A percentile compares a stretch with the other conserved stretches of the same genome.
Conservation (phyloP, 148 eudicot genomes). For the Limonium bicolor region DNA sequence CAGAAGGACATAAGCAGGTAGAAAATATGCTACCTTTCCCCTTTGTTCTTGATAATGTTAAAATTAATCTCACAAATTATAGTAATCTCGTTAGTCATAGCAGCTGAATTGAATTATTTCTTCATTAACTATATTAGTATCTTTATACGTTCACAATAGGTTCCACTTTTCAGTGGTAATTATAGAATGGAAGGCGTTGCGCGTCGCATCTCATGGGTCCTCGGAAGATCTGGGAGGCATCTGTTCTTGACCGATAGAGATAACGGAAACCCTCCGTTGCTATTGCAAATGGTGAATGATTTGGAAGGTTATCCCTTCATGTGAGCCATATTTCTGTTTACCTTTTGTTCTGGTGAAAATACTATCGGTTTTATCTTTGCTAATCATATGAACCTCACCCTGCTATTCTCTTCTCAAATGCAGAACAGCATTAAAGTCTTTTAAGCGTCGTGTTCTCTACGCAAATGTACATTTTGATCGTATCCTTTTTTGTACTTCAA, state of each 20-base stretch:
- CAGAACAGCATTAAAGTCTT: slow-evolving; percentile 80
- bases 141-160: slow-evolving; percentile 42
- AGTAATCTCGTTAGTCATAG: not conserved
- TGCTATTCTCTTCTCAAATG: not conserved
- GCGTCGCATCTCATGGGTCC: slow-evolving; percentile 38
- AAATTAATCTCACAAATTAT: slow-evolving; percentile 1
- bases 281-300: slow-evolving; percentile 63
- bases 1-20: slow-evolving; percentile 87
- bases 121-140: no score
- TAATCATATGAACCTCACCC: no score
- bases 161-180: slow-evolving; percentile 68
- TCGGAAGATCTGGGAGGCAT: slow-evolving; percentile 74
- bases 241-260: slow-evolving; percentile 54
- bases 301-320: slow-evolving; percentile 57
- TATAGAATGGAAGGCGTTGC: slow-evolving; percentile 48
- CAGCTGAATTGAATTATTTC: no score
- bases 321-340: slow-evolving; percentile 25
- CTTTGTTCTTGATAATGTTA: not conserved
- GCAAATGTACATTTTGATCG: slow-evolving; percentile 70
- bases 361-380: not conserved
- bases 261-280: slow-evolving; percentile 59
- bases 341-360: not conserved
- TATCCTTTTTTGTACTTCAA: no score
- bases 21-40: not conserved
- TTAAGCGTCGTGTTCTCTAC: slow-evolving; percentile 67